These are phyloP conservation scores for Stipa capillata DNA, from an alignment of 176 grass and related monocot species.

Conservation along the genomic window DNA sequence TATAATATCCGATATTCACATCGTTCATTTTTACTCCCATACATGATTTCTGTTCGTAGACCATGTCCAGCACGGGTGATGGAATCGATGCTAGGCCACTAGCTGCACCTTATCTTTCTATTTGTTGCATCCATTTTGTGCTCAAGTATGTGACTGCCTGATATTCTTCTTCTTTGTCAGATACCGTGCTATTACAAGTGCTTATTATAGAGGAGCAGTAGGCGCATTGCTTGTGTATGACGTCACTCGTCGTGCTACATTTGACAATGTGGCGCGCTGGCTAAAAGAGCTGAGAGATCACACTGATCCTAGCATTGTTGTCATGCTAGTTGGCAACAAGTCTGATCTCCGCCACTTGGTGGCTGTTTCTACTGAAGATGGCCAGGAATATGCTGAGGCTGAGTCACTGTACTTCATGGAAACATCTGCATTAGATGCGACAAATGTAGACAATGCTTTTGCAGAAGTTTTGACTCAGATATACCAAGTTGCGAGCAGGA, in stretches of 20 bases:
- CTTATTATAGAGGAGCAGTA: conserved; percentile 59
- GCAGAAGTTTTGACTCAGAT: conserved; percentile 52
- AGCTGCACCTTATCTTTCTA: background rate
- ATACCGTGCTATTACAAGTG: conserved; percentile 58
- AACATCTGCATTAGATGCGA: conserved; percentile 47
- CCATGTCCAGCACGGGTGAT: background rate
- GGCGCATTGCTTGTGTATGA: conserved; percentile 60
- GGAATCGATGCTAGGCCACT: background rate
- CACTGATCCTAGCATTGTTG: conserved; percentile 36
- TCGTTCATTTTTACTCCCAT: background rate
- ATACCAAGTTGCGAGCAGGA: conserved; percentile 39
- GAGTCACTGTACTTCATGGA: conserved; percentile 57
- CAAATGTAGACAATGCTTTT: conserved; percentile 47
- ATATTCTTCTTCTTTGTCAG: conserved; percentile 19
- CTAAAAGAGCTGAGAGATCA: conserved; percentile 51
- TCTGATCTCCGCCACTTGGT: conserved; percentile 48
- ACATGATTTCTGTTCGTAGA: background rate
- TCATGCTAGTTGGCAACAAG: conserved; percentile 60
- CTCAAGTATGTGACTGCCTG: background rate
- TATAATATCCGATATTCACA: background rate
- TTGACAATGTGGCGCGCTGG: conserved; percentile 45
- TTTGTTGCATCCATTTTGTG: background rate
- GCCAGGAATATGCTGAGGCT: conserved; percentile 43
- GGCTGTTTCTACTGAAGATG: conserved; percentile 55
- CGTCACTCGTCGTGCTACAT: conserved; percentile 44